Evolutionary conservation across 148 eudicot species (phyloP).

Genomic region (Cornus suecica): DNA sequence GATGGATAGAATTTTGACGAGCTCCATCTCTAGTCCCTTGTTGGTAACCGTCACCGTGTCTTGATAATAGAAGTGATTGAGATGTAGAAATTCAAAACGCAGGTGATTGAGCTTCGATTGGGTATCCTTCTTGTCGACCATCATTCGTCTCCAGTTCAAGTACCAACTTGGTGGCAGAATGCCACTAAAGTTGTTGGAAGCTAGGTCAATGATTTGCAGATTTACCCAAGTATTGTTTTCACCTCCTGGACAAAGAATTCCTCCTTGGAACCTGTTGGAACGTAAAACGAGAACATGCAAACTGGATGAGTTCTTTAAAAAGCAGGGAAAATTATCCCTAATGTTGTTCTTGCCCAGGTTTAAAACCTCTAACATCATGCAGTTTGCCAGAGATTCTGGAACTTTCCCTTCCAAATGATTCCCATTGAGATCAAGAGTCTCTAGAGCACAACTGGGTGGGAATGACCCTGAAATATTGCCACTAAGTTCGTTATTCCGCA

Average conservation of each 20-base stretch:
- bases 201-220: constrained; percentile 31
- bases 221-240: constrained; percentile 3
- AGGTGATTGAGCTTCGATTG: constrained; percentile 4
- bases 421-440: constrained; percentile 21
- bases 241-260: not conserved
- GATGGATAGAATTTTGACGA: constrained; percentile 13
- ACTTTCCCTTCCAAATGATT: constrained; percentile 14
- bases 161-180: constrained; percentile 7
- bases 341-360: constrained; percentile 23
- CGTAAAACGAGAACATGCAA: constrained; percentile 12
- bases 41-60: constrained; percentile 11
- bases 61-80: constrained; percentile 20
- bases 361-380: constrained; percentile 15
- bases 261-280: constrained; percentile 15
- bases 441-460: constrained; percentile 10
- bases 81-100: not conserved
- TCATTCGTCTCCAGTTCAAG: constrained; percentile 16
- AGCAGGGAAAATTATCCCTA: constrained; percentile 24
- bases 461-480: constrained; percentile 7
- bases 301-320: constrained; percentile 4
- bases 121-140: constrained; percentile 11
- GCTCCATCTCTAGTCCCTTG: constrained; percentile 21
- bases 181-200: constrained; percentile 26
- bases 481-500: constrained; percentile 1
- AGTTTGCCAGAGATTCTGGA: constrained; percentile 25